Conservation (phyloP, 31 red algal species). For the Porphyra umbilicalis region DNA sequence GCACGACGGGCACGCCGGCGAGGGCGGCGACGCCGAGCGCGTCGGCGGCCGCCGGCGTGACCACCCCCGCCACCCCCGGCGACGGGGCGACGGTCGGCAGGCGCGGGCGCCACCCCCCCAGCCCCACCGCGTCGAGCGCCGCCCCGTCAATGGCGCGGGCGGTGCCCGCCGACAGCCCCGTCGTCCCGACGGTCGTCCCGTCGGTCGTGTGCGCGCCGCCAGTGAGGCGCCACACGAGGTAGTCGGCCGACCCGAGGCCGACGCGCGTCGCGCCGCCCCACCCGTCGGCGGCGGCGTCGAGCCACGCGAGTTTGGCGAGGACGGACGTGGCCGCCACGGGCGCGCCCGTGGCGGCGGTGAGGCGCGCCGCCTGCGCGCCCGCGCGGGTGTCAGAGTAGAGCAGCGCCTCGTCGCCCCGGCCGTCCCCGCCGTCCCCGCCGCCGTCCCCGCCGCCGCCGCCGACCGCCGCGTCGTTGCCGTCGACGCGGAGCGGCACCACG, state of each 20-base stretch:
- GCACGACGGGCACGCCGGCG: conserved; percentile 36
- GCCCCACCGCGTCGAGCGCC: conserved; percentile 14
- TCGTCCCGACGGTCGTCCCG: conserved; percentile 49
- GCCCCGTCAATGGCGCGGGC: conserved; percentile 22
- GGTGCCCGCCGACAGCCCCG: conserved; percentile 26
- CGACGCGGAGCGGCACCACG: background rate
- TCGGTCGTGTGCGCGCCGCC: conserved; percentile 1
- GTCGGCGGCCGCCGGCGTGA: conserved; percentile 19
- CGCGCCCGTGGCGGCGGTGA: conserved; percentile 5
- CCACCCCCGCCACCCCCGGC: conserved; percentile 11
- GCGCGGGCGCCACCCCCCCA: conserved; percentile 13
- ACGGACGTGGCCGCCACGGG: conserved; percentile 26
- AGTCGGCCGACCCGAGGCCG: conserved; percentile 52
- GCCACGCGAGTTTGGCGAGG: conserved; percentile 38
- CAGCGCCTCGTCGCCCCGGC: conserved; percentile 17
- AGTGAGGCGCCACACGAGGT: conserved; percentile 33
- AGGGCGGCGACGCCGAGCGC: conserved; percentile 13
- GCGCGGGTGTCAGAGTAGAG: conserved; percentile 66
- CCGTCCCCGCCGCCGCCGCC: background rate
- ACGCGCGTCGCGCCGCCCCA: conserved; percentile 5
- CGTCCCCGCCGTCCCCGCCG: background rate
- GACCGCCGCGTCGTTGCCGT: no score
- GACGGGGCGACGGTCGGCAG: conserved; percentile 8
- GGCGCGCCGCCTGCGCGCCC: conserved; percentile 7
- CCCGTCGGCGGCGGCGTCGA: background rate